Conservation (phyloP, 805 yeast species). For the Candida succiphila region DNA sequence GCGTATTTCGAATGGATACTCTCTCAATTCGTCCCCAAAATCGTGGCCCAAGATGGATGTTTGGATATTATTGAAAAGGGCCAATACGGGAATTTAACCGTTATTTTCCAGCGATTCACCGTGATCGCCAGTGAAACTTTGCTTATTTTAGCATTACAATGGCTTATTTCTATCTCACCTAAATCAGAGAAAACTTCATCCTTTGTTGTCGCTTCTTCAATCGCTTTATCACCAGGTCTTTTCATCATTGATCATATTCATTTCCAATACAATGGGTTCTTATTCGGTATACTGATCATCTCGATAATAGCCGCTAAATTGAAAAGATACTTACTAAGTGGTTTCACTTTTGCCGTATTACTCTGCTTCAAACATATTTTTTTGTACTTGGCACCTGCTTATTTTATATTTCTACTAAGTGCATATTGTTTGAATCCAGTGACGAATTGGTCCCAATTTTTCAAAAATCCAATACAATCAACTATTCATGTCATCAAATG, state of each 20-base stretch:
- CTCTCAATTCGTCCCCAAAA: slow-evolving; percentile 57
- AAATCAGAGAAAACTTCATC: slow-evolving; percentile 33
- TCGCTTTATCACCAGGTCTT: slow-evolving; percentile 83
- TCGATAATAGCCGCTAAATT: slow-evolving; percentile 65
- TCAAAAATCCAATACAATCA: no score
- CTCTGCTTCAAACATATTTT: slow-evolving; percentile 93
- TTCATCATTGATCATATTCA: slow-evolving; percentile 90
- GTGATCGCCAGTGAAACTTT: slow-evolving; percentile 73
- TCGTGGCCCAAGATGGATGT: slow-evolving; percentile 67
- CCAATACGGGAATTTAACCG: slow-evolving; percentile 64
- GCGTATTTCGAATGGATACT: slow-evolving; percentile 89
- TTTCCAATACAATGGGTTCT: slow-evolving; percentile 92
- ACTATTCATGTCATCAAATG: slow-evolving; percentile 29
- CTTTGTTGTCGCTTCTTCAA: slow-evolving; percentile 71
- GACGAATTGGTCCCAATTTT: slow-evolving; percentile 12
- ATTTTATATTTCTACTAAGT: slow-evolving; percentile 68
- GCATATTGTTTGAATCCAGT: slow-evolving; percentile 50
- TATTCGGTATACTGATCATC: slow-evolving; percentile 74
- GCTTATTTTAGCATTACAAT: slow-evolving; percentile 60
- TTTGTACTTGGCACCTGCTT: slow-evolving; percentile 90
- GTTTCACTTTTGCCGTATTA: slow-evolving; percentile 59
- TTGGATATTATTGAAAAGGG: slow-evolving; percentile 60
- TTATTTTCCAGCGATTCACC: slow-evolving; percentile 71
- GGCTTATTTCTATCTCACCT: slow-evolving; percentile 45
- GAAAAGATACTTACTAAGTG: slow-evolving; percentile 47